Conservation (phyloP, 805 yeast species). For the Brettanomyces nanus region DNA sequence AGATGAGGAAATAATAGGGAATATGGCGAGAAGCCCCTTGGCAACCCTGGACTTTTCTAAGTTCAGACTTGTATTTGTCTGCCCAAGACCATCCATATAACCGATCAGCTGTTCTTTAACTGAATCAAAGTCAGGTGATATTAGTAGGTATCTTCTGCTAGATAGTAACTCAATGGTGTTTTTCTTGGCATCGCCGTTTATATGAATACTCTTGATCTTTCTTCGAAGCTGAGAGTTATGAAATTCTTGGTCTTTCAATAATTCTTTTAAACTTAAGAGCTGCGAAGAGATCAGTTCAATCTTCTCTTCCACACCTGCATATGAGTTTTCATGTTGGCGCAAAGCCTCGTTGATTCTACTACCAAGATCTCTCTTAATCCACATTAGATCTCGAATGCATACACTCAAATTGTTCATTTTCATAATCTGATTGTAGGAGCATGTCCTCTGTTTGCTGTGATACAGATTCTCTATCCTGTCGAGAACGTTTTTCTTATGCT, state of each 20-base stretch:
- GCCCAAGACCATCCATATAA: constrained; percentile 10
- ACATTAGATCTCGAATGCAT: constrained; percentile 27
- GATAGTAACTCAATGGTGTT: not conserved
- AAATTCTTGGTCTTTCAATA: not conserved
- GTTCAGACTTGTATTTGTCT: constrained; percentile 7
- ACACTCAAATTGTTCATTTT: constrained; percentile 30
- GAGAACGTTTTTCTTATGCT: constrained; percentile 2
- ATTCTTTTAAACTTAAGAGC: not conserved
- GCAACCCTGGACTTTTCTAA: constrained; percentile 21
- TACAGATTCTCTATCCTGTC: constrained; percentile 3
- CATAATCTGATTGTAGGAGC: constrained; percentile 34
- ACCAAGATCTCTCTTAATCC: constrained; percentile 11
- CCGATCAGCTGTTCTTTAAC: constrained; percentile 10
- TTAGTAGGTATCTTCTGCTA: no score
- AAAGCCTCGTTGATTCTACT: constrained; percentile 2
- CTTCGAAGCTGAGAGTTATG: not conserved
- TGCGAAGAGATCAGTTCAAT: not conserved
- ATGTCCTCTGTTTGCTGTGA: constrained; percentile 16
- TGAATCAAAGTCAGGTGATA: not conserved
- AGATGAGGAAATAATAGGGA: constrained; percentile 23
- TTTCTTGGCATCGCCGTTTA: not conserved
- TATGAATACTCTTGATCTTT: not conserved
- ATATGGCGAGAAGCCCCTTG: constrained; percentile 18
- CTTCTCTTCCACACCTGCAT: not conserved
- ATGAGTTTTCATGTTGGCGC: constrained; percentile 6